phyloP scores from a whole-genome alignment of 1,284 basidiomycete genomes.

The Irpex sp. region DNA sequence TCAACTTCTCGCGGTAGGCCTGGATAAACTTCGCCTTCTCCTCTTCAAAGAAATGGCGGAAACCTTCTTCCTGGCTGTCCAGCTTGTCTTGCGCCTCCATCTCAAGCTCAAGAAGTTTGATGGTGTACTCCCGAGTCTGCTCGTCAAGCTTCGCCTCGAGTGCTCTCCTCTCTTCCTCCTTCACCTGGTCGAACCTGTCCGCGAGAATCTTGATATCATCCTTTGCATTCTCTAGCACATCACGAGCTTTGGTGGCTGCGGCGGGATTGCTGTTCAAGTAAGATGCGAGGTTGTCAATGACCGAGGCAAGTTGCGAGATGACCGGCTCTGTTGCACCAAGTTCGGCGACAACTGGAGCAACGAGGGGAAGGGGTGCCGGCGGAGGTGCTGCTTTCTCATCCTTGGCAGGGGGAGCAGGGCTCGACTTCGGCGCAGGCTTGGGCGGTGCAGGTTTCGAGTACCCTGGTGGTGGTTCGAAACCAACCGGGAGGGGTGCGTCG shows the following conservation, averaged over 20 bases:
- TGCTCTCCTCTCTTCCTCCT: conserved; percentile 74
- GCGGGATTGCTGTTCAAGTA: conserved; percentile 78
- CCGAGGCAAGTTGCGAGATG: conserved; percentile 87
- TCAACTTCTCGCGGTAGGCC: conserved; percentile 84
- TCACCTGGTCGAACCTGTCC: conserved; percentile 76
- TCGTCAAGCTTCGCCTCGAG: conserved; percentile 81
- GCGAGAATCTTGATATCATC: conserved; percentile 81
- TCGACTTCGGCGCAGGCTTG: conserved; percentile 28
- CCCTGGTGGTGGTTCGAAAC: conserved; percentile 89
- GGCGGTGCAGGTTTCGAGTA: conserved; percentile 58
- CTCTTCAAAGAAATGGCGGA: conserved; percentile 79
- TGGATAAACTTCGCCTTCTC: conserved; percentile 76
- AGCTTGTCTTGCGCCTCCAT: conserved; percentile 83
- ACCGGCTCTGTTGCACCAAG: conserved; percentile 80
- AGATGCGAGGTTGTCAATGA: conserved; percentile 89
- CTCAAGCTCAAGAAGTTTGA: conserved; percentile 81
- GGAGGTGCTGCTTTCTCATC: conserved; percentile 17
- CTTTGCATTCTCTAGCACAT: conserved; percentile 74
- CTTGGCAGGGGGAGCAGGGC: conserved; percentile 13
- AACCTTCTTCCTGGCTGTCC: conserved; percentile 83
- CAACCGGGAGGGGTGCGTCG: conserved; percentile 75
- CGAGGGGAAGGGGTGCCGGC: conserved; percentile 61
- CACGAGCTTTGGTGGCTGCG: conserved; percentile 63
- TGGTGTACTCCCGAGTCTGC: conserved; percentile 82
- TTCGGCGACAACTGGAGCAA: conserved; percentile 80